Conservation (phyloP, 2,329 filamentous ascomycete species). For the Penicillium olsonii region DNA sequence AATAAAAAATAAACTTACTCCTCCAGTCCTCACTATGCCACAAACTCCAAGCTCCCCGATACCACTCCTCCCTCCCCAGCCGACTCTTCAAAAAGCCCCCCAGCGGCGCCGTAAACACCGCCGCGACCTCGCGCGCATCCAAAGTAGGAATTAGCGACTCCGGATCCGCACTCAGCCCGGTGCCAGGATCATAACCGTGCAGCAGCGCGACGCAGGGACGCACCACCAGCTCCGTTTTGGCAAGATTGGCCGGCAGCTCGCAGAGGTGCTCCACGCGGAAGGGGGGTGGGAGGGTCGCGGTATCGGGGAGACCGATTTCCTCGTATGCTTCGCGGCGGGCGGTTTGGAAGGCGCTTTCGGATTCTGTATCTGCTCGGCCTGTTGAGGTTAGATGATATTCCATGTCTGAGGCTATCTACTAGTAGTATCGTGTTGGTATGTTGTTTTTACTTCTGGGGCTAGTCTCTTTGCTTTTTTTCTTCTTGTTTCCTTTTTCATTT, state of each 20-base stretch:
- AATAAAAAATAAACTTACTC: conserved; percentile 38
- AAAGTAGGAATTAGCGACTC: conserved; percentile 76
- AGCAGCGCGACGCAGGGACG: conserved; percentile 78
- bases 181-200: conserved; percentile 58
- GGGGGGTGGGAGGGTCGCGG: conserved; percentile 71
- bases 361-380: conserved; percentile 57
- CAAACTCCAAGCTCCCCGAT: conserved; percentile 76
- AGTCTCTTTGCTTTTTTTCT: not conserved
- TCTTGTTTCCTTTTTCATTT: not conserved
- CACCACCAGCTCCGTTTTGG: conserved; percentile 72
- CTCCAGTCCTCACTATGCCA: conserved; percentile 79
- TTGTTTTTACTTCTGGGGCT: not conserved
- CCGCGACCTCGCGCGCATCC: conserved; percentile 87
- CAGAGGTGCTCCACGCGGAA: conserved; percentile 88
- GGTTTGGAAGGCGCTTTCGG: conserved; percentile 70
- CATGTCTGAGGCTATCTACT: no score
- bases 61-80: conserved; percentile 69
- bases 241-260: conserved; percentile 74
- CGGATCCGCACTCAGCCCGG: conserved; percentile 51
- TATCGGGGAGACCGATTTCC: conserved; percentile 80
- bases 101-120: conserved; percentile 88
- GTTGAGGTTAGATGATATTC: not conserved
- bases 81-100: conserved; percentile 75
- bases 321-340: conserved; percentile 88
- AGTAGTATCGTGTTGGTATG: not conserved